Conservation (phyloP, 2,329 filamentous ascomycete species). For the Aspergillus pseudotamarii region DNA sequence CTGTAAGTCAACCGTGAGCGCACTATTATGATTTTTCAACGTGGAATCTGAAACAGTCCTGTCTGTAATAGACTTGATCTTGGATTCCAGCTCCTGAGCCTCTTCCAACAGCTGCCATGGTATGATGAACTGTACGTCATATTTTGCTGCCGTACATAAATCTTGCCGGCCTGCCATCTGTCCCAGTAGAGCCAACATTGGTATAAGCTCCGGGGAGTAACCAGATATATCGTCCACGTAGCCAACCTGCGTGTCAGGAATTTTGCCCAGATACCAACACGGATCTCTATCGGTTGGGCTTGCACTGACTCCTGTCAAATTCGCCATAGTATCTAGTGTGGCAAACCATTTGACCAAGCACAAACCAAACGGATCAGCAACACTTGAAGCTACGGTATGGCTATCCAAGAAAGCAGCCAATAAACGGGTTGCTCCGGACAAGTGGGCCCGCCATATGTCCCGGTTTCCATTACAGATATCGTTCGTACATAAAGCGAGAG, state of each 20-base stretch:
- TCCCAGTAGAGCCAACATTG: slow-evolving; percentile 26
- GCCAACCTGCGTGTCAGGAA: slow-evolving; percentile 3
- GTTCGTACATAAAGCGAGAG: slow-evolving; percentile 35
- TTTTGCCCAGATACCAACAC: slow-evolving; percentile 12
- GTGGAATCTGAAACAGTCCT: slow-evolving; percentile 10
- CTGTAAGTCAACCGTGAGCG: slow-evolving; percentile 24
- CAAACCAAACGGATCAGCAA: slow-evolving; percentile 20
- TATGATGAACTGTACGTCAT: background rate
- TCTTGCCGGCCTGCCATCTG: slow-evolving; percentile 17
- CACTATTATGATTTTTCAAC: slow-evolving; percentile 3
- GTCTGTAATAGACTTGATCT: slow-evolving; percentile 13
- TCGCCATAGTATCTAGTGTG: slow-evolving; percentile 31
- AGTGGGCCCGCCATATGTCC: slow-evolving; percentile 29
- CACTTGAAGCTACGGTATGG: slow-evolving; percentile 7
- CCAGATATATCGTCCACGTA: slow-evolving; percentile 34
- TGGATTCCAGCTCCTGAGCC: slow-evolving; percentile 14
- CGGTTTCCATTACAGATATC: slow-evolving; percentile 38
- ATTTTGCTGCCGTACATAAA: background rate
- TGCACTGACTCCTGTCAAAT: slow-evolving; percentile 24
- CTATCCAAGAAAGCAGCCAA: slow-evolving; percentile 22
- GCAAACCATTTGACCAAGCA: slow-evolving; percentile 35
- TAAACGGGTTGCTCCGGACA: slow-evolving; percentile 29
- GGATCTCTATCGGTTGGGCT: slow-evolving; percentile 12
- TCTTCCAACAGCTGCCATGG: slow-evolving; percentile 8
- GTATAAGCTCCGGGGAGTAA: slow-evolving; percentile 31